Evolutionary conservation across 139 green algal genomes (phyloP).

Genomic region (Microglena sp.): DNA sequence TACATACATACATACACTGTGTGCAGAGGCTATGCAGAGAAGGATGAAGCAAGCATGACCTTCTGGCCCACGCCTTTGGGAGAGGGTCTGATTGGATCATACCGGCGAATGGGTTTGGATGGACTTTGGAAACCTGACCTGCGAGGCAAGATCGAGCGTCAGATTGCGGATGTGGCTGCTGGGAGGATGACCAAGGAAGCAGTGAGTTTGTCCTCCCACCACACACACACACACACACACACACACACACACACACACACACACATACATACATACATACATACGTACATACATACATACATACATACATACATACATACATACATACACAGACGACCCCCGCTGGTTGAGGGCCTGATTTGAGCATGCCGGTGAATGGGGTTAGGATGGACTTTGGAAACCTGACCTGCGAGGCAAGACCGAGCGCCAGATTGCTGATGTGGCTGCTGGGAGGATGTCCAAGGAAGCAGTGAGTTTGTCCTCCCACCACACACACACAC

Average conservation of each 20-base stretch:
- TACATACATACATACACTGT: constrained; percentile 3
- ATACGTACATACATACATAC: background rate
- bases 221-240: background rate
- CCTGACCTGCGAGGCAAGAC: constrained; percentile 74
- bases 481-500: too few species aligned
- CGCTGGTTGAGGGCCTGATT: too few species aligned
- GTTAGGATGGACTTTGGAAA: too few species aligned
- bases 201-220: background rate
- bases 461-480: too few species aligned
- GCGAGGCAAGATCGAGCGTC: constrained; percentile 71
- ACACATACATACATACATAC: background rate
- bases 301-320: background rate
- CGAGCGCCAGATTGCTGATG: constrained; percentile 32
- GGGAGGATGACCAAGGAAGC: constrained; percentile 52
- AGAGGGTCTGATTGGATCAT: constrained; percentile 71
- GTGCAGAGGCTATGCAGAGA: constrained; percentile 62
- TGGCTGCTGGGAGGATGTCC: background rate
- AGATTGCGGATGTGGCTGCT: constrained; percentile 65
- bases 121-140: constrained; percentile 60
- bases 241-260: background rate
- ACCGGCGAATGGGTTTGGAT: constrained; percentile 71
- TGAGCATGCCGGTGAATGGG: too few species aligned
- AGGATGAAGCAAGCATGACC: constrained; percentile 46
- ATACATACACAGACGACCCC: background rate
- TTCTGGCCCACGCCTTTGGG: constrained; percentile 78